Evolutionary conservation across 106 monocot genomes (phyloP).

Genomic region (Chionographis japonica): DNA sequence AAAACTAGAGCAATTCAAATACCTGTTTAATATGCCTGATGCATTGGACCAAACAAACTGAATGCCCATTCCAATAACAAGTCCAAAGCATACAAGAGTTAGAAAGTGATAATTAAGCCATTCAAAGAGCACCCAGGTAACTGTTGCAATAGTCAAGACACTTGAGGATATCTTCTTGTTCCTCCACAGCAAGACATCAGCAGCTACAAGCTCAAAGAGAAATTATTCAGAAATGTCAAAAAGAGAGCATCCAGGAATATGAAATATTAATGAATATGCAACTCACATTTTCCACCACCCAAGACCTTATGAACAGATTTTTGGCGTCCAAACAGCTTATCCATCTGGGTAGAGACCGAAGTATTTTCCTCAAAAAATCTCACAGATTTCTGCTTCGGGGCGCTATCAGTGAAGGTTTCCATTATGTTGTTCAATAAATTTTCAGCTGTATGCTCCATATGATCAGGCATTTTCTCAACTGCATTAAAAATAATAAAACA

Average conservation of each 20-base stretch:
- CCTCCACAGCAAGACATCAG: conserved; percentile 48
- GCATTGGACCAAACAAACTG: conserved; percentile 43
- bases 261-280: neutral
- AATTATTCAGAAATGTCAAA: neutral
- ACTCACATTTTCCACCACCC: conserved; percentile 60
- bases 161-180: conserved; percentile 39
- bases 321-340: conserved; percentile 61
- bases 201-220: conserved; percentile 22
- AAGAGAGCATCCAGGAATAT: neutral
- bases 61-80: conserved; percentile 32
- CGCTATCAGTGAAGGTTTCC: conserved; percentile 53
- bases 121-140: conserved; percentile 47
- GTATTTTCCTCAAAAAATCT: conserved; percentile 34
- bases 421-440: conserved; percentile 60
- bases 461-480: conserved; percentile 58
- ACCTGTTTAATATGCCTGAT: conserved; percentile 55
- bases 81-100: conserved; percentile 32
- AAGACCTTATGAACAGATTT: conserved; percentile 68
- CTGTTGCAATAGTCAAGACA: conserved; percentile 36
- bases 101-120: conserved; percentile 52
- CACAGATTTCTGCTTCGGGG: conserved; percentile 55
- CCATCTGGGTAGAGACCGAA: conserved; percentile 20
- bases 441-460: conserved; percentile 40
- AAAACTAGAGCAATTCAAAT: conserved; percentile 9
- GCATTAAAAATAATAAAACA: too few species aligned